Percentiles rank a stretch among this genome's conserved stretches.
These are phyloP conservation scores for Hortiboletus flavorubellus DNA, from an alignment of 768 basidiomycete genomes.

Conservation along the genomic window DNA sequence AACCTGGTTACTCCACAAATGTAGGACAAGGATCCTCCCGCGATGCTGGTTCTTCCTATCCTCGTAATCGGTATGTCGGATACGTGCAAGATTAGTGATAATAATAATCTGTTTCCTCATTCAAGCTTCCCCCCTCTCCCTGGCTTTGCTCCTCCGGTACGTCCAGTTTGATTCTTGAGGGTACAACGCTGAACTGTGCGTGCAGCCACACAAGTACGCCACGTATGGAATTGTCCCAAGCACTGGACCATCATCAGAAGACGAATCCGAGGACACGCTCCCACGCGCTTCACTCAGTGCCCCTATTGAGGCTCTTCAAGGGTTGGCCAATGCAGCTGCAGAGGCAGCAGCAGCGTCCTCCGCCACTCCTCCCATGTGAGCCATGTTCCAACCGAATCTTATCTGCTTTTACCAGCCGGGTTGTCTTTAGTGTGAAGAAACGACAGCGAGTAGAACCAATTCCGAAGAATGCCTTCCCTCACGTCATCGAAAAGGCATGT, in stretches of 20 bases:
- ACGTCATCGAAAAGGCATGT: slow-evolving; percentile 80
- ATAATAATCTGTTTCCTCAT: slow-evolving; percentile 31
- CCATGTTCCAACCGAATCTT: background rate
- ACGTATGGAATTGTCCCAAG: slow-evolving; percentile 88
- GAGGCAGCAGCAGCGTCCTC: slow-evolving; percentile 86
- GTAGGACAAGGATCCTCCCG: slow-evolving; percentile 21
- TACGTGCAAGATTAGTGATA: slow-evolving; percentile 19
- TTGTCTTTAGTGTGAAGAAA: slow-evolving; percentile 55
- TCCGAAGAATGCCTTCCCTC: slow-evolving; percentile 82
- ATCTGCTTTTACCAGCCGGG: background rate
- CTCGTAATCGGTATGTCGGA: slow-evolving; percentile 32
- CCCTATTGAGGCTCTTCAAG: slow-evolving; percentile 92
- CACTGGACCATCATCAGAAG: slow-evolving; percentile 82
- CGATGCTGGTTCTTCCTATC: slow-evolving; percentile 28
- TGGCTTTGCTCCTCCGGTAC: slow-evolving; percentile 86
- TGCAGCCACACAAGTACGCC: slow-evolving; percentile 83
- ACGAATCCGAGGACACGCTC: slow-evolving; percentile 87
- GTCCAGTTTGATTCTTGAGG: slow-evolving; percentile 24
- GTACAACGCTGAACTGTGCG: slow-evolving; percentile 15
- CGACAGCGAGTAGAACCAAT: slow-evolving; percentile 81
- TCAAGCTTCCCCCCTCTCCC: slow-evolving; percentile 79
- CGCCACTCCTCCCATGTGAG: slow-evolving; percentile 55
- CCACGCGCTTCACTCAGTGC: slow-evolving; percentile 83
- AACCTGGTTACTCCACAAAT: slow-evolving; percentile 18
- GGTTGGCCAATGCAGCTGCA: slow-evolving; percentile 91